phyloP scores from a whole-genome alignment of 495 filamentous ascomycete species.

The Margaritispora aquatica region DNA sequence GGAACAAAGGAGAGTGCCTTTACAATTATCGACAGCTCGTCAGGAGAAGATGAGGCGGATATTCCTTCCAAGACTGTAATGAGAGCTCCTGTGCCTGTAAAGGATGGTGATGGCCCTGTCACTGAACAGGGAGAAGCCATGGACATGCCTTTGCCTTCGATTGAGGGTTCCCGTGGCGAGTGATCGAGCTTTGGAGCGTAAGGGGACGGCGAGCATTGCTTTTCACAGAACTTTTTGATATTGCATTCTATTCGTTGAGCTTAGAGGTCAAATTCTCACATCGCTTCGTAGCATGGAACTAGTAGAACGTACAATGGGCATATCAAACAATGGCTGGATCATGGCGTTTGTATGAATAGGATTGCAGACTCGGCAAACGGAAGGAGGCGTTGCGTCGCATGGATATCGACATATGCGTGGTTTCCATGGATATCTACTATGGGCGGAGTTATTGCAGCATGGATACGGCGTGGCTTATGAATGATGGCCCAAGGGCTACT shows the following conservation, averaged over 20 bases:
- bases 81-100: background rate
- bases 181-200: background rate
- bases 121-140: too few species aligned
- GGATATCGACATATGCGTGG: too few species aligned
- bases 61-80: background rate
- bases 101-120: background rate
- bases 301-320: background rate
- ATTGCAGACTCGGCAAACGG: background rate
- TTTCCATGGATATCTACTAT: too few species aligned
- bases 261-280: background rate
- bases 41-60: background rate
- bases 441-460: too few species aligned
- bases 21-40: background rate
- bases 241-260: background rate
- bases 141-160: background rate
- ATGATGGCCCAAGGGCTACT: too few species aligned
- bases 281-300: background rate
- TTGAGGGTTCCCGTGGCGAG: background rate
- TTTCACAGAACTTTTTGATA: background rate
- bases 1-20: background rate
- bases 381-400: background rate
- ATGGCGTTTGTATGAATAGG: background rate
- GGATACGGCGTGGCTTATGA: too few species aligned
- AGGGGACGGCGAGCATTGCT: conserved; percentile 1
- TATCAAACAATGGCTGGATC: background rate